Percentiles rank a stretch among this genome's conserved stretches.
Evolutionary conservation across 1,139 yeast species (phyloP).

Genomic region (Yamadazyma atmosphaerica): DNA sequence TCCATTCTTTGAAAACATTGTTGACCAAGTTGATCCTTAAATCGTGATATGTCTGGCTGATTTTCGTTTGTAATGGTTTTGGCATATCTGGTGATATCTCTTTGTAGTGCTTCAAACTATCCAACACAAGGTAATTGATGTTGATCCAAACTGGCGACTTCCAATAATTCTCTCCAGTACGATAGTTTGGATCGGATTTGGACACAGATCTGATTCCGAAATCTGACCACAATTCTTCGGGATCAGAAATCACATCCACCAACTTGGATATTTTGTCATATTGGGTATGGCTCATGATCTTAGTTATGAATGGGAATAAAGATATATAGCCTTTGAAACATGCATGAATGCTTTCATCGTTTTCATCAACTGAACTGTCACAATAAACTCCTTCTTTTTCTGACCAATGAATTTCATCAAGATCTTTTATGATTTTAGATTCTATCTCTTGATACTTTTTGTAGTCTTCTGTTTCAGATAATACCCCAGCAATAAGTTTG

Average conservation of each 20-base stretch:
- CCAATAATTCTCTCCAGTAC: conserved; percentile 92
- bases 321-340: conserved; percentile 92
- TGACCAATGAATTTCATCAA: conserved; percentile 82
- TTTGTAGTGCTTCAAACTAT: conserved; percentile 61
- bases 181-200: conserved; percentile 62
- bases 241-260: conserved; percentile 61
- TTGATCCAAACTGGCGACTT: conserved; percentile 93
- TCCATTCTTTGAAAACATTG: conserved; percentile 70
- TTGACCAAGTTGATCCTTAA: conserved; percentile 67
- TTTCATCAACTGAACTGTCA: conserved; percentile 76
- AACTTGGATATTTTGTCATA: conserved; percentile 51
- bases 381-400: conserved; percentile 69
- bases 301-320: conserved; percentile 79
- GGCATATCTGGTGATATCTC: conserved; percentile 22
- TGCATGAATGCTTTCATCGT: conserved; percentile 62
- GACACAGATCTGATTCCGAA: conserved; percentile 86
- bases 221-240: conserved; percentile 73
- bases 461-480: conserved; percentile 61
- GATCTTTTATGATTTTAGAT: conserved; percentile 55
- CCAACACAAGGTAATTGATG: conserved; percentile 80
- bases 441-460: conserved; percentile 53
- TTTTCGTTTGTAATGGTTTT: conserved; percentile 34
- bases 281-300: conserved; percentile 55
- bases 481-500: conserved; percentile 67
- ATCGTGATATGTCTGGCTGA: conserved; percentile 44